Base-by-base conservation (phyloP, 2,329 filamentous ascomycete species). In the Colletotrichum chlorophyti region DNA sequence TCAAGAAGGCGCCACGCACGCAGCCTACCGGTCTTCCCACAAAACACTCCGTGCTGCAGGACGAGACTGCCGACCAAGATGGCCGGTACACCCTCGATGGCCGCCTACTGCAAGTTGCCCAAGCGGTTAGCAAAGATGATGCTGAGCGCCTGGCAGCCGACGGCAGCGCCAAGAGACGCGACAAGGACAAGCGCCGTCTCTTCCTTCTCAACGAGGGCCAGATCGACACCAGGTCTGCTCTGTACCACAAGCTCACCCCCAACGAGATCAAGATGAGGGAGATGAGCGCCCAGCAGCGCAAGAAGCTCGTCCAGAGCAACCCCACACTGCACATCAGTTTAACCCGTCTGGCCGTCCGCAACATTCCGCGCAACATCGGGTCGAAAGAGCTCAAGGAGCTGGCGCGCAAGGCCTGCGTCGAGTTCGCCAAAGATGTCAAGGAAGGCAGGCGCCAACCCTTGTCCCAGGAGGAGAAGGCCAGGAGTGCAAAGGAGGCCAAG, bases 71-170 rank as follows among this genome's bases (percentile, higher is more conserved):
- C 14, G 96, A 99, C 68, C 86, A 88, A 0, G 86, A 86, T 34
- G 95, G 95, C 52, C 86, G 84, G 65, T 99, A 97, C 77, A 98
- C 93, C 0, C 81, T 99, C 43, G 91, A 97, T 37, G 93, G 93
- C 5, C 91, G 95, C 59, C 85, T 97, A 14, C 80, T 99, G 6
- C 90, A 94, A 65, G 81, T 99, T 21, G 85, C 91, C 3, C 89
- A 89, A 54, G 95, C 95, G 6, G 93, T 99, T 10, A 90, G 88
- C 74, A 93, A 91, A 72, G 83, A 86, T 46, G 89, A 96, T 72
- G 95, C 95, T 2, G 82, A 82, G 35, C 87, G 87, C 49, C 83
- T 98, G 23, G 87, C 90, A 6, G 88, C 90, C 48, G 86, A 89
- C 58, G 88, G 89, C 54, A 88, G 89, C 38, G 78, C 80, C 48